Base-by-base conservation (phyloP, 1,284 basidiomycete species). In the Chalciporus sp. region DNA sequence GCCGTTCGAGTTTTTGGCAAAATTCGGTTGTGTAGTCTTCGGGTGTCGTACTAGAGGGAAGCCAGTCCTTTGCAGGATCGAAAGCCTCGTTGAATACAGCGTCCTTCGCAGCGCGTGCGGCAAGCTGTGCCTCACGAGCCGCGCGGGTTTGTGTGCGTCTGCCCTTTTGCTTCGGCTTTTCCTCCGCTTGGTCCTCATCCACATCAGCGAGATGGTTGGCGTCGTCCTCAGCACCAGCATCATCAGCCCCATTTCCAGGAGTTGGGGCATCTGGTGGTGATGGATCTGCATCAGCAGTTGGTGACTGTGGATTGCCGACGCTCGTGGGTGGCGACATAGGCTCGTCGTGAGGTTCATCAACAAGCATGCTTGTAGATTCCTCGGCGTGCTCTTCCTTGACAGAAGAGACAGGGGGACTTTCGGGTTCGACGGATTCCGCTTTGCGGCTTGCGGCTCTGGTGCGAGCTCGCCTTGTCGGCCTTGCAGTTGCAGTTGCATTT, bases 1-100 rank as follows among this genome's bases (percentile, higher is more conserved):
- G 83, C 44, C 92, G 80, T 73, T 98, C 96, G 27, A 99, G 82
- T 58, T 89, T 86, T 57, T 85, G 82, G 70, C 95, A 98, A 51
- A 92, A 90, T 57, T 94, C 91, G 3, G 83, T 79, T 0, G 90
- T 94, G 61, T 94, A 98, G 68, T 96, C 94, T 14, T 78, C 74
- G 0, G 83, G 67, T 1, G 73, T 76, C 0, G 90, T 93, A 47
- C 83, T 82, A 2, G 80, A 75, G 2, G 94, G 94, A 3, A 95
- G 73, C 92, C 94, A 95, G 53, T 86, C 83, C 8, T 75, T 75
- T 40, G 79, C 75, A 0, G 89, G 86, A 51, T 91, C 82, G 62
- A 94, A 93, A 0, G 73, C 73, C 45, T 86, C 75, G 41, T 93
- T 76, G 68, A 93, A 95, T 1, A 75, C 74, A 11, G 71, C 65